Evolutionary conservation across 768 basidiomycete genomes (phyloP).

Genomic region (Serendipita sp.): DNA sequence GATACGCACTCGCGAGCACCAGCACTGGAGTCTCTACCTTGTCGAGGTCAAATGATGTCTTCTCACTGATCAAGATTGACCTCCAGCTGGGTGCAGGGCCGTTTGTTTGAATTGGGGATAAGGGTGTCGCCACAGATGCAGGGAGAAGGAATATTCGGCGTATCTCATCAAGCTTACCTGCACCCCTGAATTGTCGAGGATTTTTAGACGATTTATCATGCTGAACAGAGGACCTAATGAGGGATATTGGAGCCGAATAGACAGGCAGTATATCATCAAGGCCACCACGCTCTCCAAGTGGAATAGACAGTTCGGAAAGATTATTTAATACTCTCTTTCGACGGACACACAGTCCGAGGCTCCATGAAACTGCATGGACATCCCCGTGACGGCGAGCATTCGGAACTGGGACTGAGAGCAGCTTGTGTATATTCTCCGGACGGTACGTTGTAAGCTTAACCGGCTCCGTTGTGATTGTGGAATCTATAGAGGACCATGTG

Average conservation of each 20-base stretch:
- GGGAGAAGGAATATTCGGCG: conserved; percentile 35
- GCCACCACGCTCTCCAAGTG: conserved; percentile 26
- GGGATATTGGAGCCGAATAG: conserved; percentile 46
- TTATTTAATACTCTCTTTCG: conserved; percentile 10
- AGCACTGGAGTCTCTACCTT: conserved; percentile 39
- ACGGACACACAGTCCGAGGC: conserved; percentile 39
- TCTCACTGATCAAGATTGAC: conserved; percentile 44
- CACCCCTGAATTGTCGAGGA: conserved; percentile 10
- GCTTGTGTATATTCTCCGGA: conserved; percentile 52
- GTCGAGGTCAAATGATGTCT: conserved; percentile 82
- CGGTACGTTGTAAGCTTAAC: conserved; percentile 63
- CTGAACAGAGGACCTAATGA: conserved; percentile 9
- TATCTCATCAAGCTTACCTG: conserved; percentile 49
- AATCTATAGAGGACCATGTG: conserved; percentile 12
- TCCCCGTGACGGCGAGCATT: conserved; percentile 20
- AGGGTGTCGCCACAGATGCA: neutral
- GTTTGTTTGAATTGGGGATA: neutral
- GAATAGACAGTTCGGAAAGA: conserved; percentile 20
- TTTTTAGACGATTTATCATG: too few relatives aligned
- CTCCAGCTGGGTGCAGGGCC: neutral
- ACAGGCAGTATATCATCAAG: conserved; percentile 42
- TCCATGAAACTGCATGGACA: conserved; percentile 37
- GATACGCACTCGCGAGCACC: neutral
- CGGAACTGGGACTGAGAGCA: conserved; percentile 51
- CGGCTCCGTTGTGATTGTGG: conserved; percentile 23